Percentiles rank a stretch among this genome's conserved stretches.
Conservation (phyloP, 2,329 filamentous ascomycete genomes). For the Pezicula neosporulosa region DNA sequence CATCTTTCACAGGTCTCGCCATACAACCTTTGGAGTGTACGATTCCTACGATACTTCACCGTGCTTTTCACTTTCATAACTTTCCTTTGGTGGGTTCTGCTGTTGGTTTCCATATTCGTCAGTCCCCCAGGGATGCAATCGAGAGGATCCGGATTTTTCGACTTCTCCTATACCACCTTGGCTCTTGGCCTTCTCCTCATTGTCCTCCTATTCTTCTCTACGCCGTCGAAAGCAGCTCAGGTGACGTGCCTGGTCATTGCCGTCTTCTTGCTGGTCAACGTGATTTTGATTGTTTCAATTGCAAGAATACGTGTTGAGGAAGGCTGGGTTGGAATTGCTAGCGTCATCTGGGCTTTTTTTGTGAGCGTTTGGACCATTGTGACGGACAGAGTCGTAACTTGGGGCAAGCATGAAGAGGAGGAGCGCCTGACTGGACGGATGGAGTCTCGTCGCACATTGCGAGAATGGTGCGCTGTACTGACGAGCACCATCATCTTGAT, state of each 20-base stretch:
- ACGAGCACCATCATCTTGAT: slow-evolving; percentile 69
- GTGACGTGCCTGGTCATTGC: slow-evolving; percentile 68
- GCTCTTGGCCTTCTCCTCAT: slow-evolving; percentile 73
- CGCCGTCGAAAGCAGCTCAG: slow-evolving; percentile 76
- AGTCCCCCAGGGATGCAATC: slow-evolving; percentile 84
- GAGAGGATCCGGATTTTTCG: slow-evolving; percentile 88
- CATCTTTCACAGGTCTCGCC: slow-evolving; percentile 58
- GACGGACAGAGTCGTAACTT: slow-evolving; percentile 79
- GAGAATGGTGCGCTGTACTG: slow-evolving; percentile 82
- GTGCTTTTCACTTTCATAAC: slow-evolving; percentile 70
- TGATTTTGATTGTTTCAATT: slow-evolving; percentile 76
- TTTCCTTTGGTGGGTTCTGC: slow-evolving; percentile 88
- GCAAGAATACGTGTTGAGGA: slow-evolving; percentile 76
- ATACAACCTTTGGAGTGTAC: slow-evolving; percentile 92
- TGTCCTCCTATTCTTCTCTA: slow-evolving; percentile 80
- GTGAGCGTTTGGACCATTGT: slow-evolving; percentile 77
- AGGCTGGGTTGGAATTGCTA: slow-evolving; percentile 85
- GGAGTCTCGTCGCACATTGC: slow-evolving; percentile 76
- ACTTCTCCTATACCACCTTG: slow-evolving; percentile 79
- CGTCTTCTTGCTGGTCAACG: slow-evolving; percentile 65
- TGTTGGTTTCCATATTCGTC: slow-evolving; percentile 87
- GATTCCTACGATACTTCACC: slow-evolving; percentile 74
- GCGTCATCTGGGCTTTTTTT: slow-evolving; percentile 77
- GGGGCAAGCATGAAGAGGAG: slow-evolving; percentile 92
- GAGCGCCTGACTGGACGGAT: slow-evolving; percentile 85